Evolutionary conservation across 495 filamentous ascomycete genomes (phyloP), one percentile per base, ranked within the genome.

Genomic region (Podospora appendiculata): DNA sequence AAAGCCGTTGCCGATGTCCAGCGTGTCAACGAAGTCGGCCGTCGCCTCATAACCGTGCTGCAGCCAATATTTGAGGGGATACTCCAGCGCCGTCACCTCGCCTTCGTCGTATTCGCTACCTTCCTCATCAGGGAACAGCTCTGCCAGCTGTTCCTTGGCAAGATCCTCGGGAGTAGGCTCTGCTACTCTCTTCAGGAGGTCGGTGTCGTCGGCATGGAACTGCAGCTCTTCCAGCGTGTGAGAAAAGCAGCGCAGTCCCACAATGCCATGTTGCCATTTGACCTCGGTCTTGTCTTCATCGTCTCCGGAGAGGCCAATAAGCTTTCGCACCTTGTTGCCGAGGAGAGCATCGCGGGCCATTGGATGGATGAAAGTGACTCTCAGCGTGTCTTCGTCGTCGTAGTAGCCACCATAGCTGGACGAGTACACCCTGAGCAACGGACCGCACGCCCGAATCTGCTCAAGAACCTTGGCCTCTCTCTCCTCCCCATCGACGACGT

Each of bases 1-100:
- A 16, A 54, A 54, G 19, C 32, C 41, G 19, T 54, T 45, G 19
- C 48, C 48, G 52, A 54, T 54, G 34, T 54, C 52, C 19, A 54
- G 45, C 8, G 52, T 54, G 16, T 36, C 52, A 7, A 54, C 52
- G 18, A 54, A 54, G 17, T 54, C 52, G 32, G 52, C 18, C 33
- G 52, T 54, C 7, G 52, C 34, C 45, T 41, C 13, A 34, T 54
- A 16, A 9, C 52, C 52, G 19, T 54, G 52, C 7, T 42, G 19
- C 11, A 54, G 46, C 52, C 52, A 54, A 14, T 54, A 49, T 33
- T 54, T 54, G 14, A 54, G 52, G 11, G 52, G 52, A 12, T 54
- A 54, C 25, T 54, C 52, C 32, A 54, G 32, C 18, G 52, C 52
- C 8, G 40, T 25, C 8, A 32, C 10, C 16, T 43, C 52, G 34